phyloP scores from a whole-genome alignment of 2,329 filamentous ascomycete genomes.

The Microcera coccophila region DNA sequence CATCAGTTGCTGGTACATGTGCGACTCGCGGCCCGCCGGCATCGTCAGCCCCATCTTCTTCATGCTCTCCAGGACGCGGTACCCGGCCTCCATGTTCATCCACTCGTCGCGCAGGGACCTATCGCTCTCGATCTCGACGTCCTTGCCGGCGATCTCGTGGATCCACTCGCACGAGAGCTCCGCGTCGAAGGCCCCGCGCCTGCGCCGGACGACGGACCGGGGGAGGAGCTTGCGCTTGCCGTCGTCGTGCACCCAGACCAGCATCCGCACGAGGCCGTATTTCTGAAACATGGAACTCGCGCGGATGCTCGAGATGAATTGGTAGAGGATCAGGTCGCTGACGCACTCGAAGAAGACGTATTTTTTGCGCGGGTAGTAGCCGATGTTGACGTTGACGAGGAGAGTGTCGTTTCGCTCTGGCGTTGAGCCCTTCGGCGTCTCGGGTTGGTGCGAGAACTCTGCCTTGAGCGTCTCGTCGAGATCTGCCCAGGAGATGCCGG shows the following conservation, averaged over 20 bases:
- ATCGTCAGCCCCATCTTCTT: constrained; percentile 36
- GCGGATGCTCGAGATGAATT: constrained; percentile 58
- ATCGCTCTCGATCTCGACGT: constrained; percentile 29
- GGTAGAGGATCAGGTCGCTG: constrained; percentile 54
- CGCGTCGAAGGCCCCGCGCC: constrained; percentile 53
- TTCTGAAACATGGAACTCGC: constrained; percentile 61
- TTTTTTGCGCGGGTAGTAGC: constrained; percentile 47
- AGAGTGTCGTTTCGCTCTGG: constrained; percentile 65
- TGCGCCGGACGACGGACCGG: constrained; percentile 51
- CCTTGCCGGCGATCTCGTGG: constrained; percentile 52
- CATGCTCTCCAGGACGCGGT: constrained; percentile 46
- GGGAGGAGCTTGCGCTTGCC: constrained; percentile 61
- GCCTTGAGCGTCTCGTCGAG: constrained; percentile 50
- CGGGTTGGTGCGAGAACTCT: constrained; percentile 53
- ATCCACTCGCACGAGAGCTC: constrained; percentile 60
- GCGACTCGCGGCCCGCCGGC: constrained; percentile 43
- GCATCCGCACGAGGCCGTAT: constrained; percentile 75
- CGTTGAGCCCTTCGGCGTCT: constrained; percentile 33
- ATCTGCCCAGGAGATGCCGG: constrained; percentile 58
- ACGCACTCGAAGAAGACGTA: constrained; percentile 55
- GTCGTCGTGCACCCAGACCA: constrained; percentile 65
- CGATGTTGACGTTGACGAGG: constrained; percentile 67
- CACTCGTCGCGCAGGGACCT: constrained; percentile 41
- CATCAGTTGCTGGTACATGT: constrained; percentile 14
- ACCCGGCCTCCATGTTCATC: constrained; percentile 46